A percentile compares a stretch with the other conserved stretches of the same genome.
Evolutionary conservation across 371 early-diverging fungal genomes (phyloP).

Genomic region (Capniomyces stellatus): DNA sequence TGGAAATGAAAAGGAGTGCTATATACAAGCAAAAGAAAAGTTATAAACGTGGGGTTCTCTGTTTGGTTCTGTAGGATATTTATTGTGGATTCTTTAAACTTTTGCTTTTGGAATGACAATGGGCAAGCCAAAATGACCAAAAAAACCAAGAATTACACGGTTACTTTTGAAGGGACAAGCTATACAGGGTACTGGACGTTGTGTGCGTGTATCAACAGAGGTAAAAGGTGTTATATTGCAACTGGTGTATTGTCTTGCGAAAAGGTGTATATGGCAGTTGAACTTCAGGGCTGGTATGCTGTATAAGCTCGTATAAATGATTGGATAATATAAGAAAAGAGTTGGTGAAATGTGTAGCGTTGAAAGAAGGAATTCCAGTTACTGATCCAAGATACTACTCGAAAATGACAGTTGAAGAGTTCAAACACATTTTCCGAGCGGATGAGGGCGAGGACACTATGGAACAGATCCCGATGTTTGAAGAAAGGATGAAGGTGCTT

Average conservation of each 20-base stretch:
- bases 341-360: conserved; percentile 16
- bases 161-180: conserved; percentile 32
- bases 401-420: conserved; percentile 22
- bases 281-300: no score
- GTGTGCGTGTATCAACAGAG: conserved; percentile 57
- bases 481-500: conserved; percentile 40
- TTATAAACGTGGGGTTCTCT: no score
- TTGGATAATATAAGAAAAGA: background rate
- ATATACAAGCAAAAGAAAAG: background rate
- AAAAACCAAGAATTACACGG: conserved; percentile 37
- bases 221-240: background rate
- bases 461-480: conserved; percentile 41
- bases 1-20: conserved; percentile 3
- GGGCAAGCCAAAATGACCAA: conserved; percentile 29
- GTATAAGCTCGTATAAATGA: background rate
- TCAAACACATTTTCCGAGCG: conserved; percentile 39
- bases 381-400: conserved; percentile 35
- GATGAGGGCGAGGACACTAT: conserved; percentile 25
- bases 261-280: background rate
- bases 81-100: conserved; percentile 65
- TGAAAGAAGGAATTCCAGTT: conserved; percentile 39
- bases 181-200: conserved; percentile 80
- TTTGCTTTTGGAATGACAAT: conserved; percentile 68
- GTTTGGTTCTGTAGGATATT: no score
- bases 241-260: background rate